Conservation (phyloP, 2,329 filamentous ascomycete species). For the Juglanconis sp. region DNA sequence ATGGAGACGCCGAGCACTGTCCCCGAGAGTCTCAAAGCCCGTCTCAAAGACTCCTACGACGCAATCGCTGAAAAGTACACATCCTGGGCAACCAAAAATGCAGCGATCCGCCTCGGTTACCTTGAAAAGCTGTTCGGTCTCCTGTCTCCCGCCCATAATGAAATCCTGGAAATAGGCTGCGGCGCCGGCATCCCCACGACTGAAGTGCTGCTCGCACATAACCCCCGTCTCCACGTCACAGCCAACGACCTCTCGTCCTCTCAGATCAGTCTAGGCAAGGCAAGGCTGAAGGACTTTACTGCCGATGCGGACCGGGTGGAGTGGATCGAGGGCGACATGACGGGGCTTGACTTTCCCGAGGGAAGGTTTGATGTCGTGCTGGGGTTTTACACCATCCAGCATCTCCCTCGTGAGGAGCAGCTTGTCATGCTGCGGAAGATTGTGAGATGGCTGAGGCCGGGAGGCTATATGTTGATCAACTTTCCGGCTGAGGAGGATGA, state of each 20-base stretch:
- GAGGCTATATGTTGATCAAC: constrained; percentile 48
- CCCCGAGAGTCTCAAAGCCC: constrained; percentile 32
- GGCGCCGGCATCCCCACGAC: constrained; percentile 38
- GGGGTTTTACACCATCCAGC: constrained; percentile 51
- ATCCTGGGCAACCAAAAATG: constrained; percentile 34
- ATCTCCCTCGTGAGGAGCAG: constrained; percentile 52
- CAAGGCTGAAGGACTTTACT: constrained; percentile 23
- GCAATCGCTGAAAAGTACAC: constrained; percentile 38
- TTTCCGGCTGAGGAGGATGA: constrained; percentile 36
- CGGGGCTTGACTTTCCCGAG: constrained; percentile 25
- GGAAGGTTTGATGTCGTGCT: constrained; percentile 2
- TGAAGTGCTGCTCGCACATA: constrained; percentile 29
- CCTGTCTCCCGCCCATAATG: constrained; percentile 18
- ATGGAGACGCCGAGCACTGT: not conserved
- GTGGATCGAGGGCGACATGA: constrained; percentile 14
- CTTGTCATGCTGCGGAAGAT: constrained; percentile 41
- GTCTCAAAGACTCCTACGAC: constrained; percentile 38
- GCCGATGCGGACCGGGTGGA: constrained; percentile 11
- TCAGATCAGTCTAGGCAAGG: constrained; percentile 33
- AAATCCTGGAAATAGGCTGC: constrained; percentile 41
- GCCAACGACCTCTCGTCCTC: constrained; percentile 41
- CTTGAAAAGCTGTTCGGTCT: constrained; percentile 30
- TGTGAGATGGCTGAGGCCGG: constrained; percentile 46
- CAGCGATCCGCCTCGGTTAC: constrained; percentile 30
- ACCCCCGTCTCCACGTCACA: constrained; percentile 24